Percentiles rank a stretch among this genome's conserved stretches.
Conservation (phyloP, 805 yeast genomes). For the Metschnikowia bowlesiae region DNA sequence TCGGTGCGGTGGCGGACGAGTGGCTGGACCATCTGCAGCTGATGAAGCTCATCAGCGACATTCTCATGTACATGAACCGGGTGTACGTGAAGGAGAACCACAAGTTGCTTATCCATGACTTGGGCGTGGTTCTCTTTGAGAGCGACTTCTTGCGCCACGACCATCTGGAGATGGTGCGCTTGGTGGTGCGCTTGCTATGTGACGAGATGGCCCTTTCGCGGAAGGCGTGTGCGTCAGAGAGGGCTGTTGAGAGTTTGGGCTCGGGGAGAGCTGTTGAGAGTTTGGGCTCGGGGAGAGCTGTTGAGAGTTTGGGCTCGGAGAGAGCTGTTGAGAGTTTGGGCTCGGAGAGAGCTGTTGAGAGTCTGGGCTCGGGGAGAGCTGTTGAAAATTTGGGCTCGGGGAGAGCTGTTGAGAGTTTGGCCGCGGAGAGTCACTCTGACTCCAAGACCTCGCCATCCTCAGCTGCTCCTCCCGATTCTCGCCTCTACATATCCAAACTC, state of each 20-base stretch:
- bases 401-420: no score
- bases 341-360: no score
- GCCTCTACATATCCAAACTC: constrained; percentile 54
- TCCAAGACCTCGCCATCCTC: no score
- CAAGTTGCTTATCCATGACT: constrained; percentile 62
- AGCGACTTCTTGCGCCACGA: constrained; percentile 52
- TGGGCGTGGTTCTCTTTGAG: constrained; percentile 66
- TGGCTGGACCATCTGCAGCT: constrained; percentile 74
- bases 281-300: not conserved
- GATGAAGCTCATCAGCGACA: constrained; percentile 78
- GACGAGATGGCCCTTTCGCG: constrained; percentile 42
- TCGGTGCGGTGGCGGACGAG: constrained; percentile 35
- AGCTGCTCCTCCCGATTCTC: constrained; percentile 31
- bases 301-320: not conserved
- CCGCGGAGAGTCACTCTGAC: no score
- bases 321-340: no score
- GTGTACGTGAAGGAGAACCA: constrained; percentile 73
- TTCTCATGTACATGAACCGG: constrained; percentile 79
- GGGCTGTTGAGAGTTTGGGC: no score
- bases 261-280: no score
- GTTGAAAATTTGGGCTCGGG: no score
- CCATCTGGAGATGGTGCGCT: constrained; percentile 46
- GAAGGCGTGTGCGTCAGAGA: no score
- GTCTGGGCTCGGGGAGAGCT: no score
- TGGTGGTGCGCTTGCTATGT: constrained; percentile 46